Evolutionary conservation across 2,329 filamentous ascomycete species (phyloP), one percentile per base, ranked within the genome.

Genomic region (Didymella pinodella): DNA sequence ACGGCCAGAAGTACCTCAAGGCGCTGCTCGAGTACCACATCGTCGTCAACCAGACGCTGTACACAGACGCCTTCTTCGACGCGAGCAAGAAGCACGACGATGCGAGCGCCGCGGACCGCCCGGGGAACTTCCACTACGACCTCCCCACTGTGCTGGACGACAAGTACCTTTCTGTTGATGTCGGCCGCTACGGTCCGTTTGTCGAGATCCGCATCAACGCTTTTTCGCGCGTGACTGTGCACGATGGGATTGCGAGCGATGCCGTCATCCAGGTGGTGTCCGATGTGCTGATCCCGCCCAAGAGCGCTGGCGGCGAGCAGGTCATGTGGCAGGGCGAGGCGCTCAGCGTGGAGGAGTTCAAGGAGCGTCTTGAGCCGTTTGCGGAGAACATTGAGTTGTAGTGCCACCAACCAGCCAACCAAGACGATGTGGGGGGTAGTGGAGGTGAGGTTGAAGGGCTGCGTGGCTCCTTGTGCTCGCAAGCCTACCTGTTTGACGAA

Each of bases 211-310:
- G 87, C 73, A 83, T 96, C 69, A 97, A 97, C 70, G 91, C 88
- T 14, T 89, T 88, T 65, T 81, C 83, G 2, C 81, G 81, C 7
- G 90, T 96, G 1, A 80, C 81, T 0, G 80, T 91, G 7, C 81
- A 88, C 62, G 92, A 97, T 72, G 88, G 83, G 0, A 76, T 95
- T 54, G 90, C 89, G 0, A 85, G 84, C 70, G 91, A 97, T 72
- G 93, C 93, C 31, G 92, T 94, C 14, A 85, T 96, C 36, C 93
- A 97, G 56, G 87, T 94, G 16, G 82, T 95, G 0, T 83, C 84
- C 47, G 83, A 83, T 57, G 86, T 97, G 0, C 79, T 96, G 57
- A 86, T 97, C 63, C 93, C 93, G 41, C 91, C 92, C 1, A 87
- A 85, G 77, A 69, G 63, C 26, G 72, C 71, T 2, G 77, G 76